phyloP scores from a whole-genome alignment of 2,329 filamentous ascomycete genomes.

The Colletotrichum acutatum region DNA sequence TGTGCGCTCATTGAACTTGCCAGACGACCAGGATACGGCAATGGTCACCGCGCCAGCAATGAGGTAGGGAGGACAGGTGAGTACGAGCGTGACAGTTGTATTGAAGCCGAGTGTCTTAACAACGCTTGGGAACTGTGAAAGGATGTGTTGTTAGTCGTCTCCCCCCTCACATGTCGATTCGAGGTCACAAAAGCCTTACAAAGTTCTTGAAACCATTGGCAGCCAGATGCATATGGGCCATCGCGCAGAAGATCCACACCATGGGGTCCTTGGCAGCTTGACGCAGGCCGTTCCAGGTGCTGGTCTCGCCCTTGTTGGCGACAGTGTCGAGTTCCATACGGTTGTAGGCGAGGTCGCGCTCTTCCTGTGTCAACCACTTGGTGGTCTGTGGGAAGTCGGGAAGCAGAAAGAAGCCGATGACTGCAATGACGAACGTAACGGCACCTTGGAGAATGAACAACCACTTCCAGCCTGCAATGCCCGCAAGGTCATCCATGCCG shows the following conservation, averaged over 20 bases:
- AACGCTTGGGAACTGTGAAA: constrained; percentile 48
- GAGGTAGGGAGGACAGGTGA: constrained; percentile 52
- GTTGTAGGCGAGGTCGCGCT: constrained; percentile 37
- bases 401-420: constrained; percentile 36
- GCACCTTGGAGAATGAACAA: constrained; percentile 53
- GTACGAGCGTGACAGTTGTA: constrained; percentile 58
- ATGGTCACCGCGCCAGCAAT: constrained; percentile 43
- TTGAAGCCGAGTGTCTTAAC: constrained; percentile 59
- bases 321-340: constrained; percentile 41
- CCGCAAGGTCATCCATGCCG: constrained; percentile 57
- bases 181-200: constrained; percentile 36
- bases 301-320: constrained; percentile 39
- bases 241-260: constrained; percentile 58
- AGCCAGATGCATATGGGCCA: constrained; percentile 62
- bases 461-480: constrained; percentile 55
- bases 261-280: constrained; percentile 53
- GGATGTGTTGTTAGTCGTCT: neutral
- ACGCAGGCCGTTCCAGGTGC: constrained; percentile 41
- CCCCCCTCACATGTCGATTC: neutral
- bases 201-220: constrained; percentile 57
- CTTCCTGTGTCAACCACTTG: constrained; percentile 38
- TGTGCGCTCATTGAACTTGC: constrained; percentile 54
- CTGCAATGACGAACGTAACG: constrained; percentile 44
- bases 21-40: constrained; percentile 45
- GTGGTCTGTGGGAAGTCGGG: constrained; percentile 39